Evolutionary conservation across 2,329 filamentous ascomycete species (phyloP).

Genomic region (Coniochaeta sp.): DNA sequence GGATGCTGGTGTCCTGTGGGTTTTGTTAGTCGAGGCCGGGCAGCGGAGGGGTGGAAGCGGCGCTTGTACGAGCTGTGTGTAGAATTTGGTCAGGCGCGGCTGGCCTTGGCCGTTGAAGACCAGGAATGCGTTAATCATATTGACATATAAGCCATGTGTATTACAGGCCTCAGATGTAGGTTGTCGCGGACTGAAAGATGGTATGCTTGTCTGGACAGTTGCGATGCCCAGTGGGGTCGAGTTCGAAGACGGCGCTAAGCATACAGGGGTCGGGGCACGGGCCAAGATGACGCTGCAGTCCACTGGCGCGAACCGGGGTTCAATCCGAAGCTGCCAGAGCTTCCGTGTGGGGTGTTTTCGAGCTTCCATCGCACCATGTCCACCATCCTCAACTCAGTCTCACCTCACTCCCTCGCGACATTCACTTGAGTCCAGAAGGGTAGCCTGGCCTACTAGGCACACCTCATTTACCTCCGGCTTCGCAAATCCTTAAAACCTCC

Average conservation of each 20-base stretch:
- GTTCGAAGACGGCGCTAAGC: too few relatives aligned
- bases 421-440: background rate
- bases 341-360: constrained; percentile 1
- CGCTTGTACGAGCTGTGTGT: constrained; percentile 74
- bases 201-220: too few relatives aligned
- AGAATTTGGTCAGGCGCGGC: constrained; percentile 95
- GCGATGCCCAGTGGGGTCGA: background rate
- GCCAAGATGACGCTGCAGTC: background rate
- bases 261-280: too few relatives aligned
- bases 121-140: constrained; percentile 96
- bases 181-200: background rate
- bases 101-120: constrained; percentile 99
- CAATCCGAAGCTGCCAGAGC: background rate
- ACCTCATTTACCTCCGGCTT: too few relatives aligned
- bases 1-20: constrained; percentile 83
- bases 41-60: background rate
- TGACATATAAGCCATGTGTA: background rate
- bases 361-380: background rate
- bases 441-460: background rate
- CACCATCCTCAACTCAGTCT: background rate
- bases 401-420: background rate
- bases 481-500: background rate
- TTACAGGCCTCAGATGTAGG: background rate
- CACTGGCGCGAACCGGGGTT: background rate
- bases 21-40: background rate